Percentiles rank a stretch among this genome's conserved stretches.
phyloP scores from a whole-genome alignment of 768 basidiomycete species.

The Sporobolomyces phaffii region DNA sequence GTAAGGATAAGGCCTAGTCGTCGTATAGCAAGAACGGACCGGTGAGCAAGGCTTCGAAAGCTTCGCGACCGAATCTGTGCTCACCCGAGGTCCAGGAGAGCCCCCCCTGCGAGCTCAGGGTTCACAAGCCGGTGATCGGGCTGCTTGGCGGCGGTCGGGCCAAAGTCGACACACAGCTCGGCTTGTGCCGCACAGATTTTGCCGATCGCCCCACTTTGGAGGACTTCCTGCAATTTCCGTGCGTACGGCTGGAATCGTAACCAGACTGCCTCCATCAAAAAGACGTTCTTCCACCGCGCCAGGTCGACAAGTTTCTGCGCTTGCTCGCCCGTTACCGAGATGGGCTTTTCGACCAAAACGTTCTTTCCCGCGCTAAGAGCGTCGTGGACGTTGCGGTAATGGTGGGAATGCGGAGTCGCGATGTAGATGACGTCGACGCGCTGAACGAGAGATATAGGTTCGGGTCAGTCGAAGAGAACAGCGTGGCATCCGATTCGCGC shows the following conservation, averaged over 20 bases:
- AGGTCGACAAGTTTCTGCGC: slow-evolving; percentile 42
- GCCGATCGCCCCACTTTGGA: slow-evolving; percentile 44
- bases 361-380: slow-evolving; percentile 43
- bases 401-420: slow-evolving; percentile 45
- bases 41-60: slow-evolving; percentile 11
- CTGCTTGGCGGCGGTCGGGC: slow-evolving; percentile 32
- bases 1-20: slow-evolving; percentile 44
- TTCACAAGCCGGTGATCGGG: slow-evolving; percentile 42
- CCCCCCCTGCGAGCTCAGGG: slow-evolving; percentile 45
- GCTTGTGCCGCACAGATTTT: slow-evolving; percentile 42
- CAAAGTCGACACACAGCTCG: slow-evolving; percentile 44
- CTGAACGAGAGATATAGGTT: slow-evolving; percentile 14
- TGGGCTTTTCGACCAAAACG: slow-evolving; percentile 46
- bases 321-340: slow-evolving; percentile 45
- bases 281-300: slow-evolving; percentile 44
- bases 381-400: slow-evolving; percentile 43
- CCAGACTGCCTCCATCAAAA: slow-evolving; percentile 48
- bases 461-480: neutral
- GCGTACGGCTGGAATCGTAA: slow-evolving; percentile 46
- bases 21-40: no score
- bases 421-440: slow-evolving; percentile 46
- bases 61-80: slow-evolving; percentile 33
- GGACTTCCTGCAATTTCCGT: slow-evolving; percentile 42
- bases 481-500: neutral
- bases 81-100: slow-evolving; percentile 46